Evolutionary conservation across 2,329 filamentous ascomycete genomes (phyloP).

Genomic region (Diplocarpon rosae): DNA sequence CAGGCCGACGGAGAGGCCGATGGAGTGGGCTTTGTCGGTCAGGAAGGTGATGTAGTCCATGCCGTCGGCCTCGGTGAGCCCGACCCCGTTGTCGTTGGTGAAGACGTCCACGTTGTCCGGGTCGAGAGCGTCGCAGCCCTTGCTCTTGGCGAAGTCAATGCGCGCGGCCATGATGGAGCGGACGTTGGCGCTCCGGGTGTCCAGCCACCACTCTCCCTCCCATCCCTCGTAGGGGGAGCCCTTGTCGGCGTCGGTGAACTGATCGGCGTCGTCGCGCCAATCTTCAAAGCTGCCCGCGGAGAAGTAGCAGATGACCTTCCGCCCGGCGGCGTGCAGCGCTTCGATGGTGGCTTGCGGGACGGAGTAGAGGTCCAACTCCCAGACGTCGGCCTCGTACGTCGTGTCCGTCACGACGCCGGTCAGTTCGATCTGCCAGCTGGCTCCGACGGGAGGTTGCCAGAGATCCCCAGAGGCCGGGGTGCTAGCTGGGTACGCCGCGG

Average conservation of each 20-base stretch:
- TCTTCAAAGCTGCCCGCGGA: constrained; percentile 59
- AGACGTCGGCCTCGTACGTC: constrained; percentile 10
- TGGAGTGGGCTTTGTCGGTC: constrained; percentile 39
- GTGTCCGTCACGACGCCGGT: constrained; percentile 4
- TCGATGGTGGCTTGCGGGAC: constrained; percentile 36
- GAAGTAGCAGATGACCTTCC: constrained; percentile 66
- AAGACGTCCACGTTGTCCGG: constrained; percentile 62
- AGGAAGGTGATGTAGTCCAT: constrained; percentile 51
- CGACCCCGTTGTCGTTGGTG: constrained; percentile 52
- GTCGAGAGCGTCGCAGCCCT: constrained; percentile 59
- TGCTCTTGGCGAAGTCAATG: constrained; percentile 45
- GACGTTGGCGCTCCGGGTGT: constrained; percentile 46
- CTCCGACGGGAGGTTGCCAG: constrained; percentile 12
- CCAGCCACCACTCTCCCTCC: constrained; percentile 57
- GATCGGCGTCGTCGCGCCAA: constrained; percentile 42
- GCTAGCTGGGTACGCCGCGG: neutral
- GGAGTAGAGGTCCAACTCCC: constrained; percentile 34
- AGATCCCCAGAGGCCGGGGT: constrained; percentile 1
- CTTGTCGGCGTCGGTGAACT: constrained; percentile 44
- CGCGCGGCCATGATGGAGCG: constrained; percentile 51
- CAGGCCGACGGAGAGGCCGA: constrained; percentile 51
- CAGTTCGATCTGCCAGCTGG: constrained; percentile 13
- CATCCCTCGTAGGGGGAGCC: constrained; percentile 51
- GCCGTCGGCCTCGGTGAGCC: constrained; percentile 44
- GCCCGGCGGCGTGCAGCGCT: constrained; percentile 37